Conservation (phyloP, 2,329 filamentous ascomycete genomes). For the Lecanicillium sp. region DNA sequence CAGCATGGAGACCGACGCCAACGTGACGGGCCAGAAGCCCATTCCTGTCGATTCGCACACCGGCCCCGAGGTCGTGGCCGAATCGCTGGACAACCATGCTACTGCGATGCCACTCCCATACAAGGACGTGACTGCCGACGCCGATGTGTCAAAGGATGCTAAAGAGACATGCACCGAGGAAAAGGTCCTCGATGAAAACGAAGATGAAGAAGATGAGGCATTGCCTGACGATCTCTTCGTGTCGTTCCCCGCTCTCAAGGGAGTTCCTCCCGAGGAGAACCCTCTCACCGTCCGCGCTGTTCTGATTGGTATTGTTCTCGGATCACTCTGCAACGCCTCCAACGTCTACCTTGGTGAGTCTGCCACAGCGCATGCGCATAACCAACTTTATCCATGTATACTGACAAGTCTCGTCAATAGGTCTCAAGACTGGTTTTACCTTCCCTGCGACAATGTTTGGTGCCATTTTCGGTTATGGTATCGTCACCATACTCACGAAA, state of each 20-base stretch:
- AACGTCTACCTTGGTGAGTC: slow-evolving; percentile 59
- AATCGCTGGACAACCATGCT: neutral
- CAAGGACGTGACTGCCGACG: slow-evolving; percentile 15
- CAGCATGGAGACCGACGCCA: slow-evolving; percentile 7
- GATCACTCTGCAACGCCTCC: slow-evolving; percentile 55
- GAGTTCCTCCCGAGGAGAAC: slow-evolving; percentile 36
- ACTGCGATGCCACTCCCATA: too few relatives aligned
- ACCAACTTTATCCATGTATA: neutral
- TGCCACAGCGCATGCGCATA: too few relatives aligned
- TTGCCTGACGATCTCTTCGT: slow-evolving; percentile 25
- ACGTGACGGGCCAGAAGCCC: slow-evolving; percentile 5
- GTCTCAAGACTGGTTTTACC: slow-evolving; percentile 47
- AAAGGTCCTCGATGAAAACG: neutral
- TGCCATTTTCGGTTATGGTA: slow-evolving; percentile 54
- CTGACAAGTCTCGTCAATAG: slow-evolving; percentile 19
- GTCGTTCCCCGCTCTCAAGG: slow-evolving; percentile 37
- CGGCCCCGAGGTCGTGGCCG: neutral
- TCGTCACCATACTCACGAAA: slow-evolving; percentile 48
- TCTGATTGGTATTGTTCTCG: slow-evolving; percentile 48
- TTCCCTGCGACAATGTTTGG: slow-evolving; percentile 43
- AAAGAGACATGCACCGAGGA: slow-evolving; percentile 1
- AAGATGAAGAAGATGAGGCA: slow-evolving; percentile 17
- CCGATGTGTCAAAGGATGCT: slow-evolving; percentile 13
- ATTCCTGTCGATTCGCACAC: neutral
- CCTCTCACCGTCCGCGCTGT: slow-evolving; percentile 52